Conservation (phyloP, 1,284 basidiomycete genomes). For the Apiotrichum sp. region DNA sequence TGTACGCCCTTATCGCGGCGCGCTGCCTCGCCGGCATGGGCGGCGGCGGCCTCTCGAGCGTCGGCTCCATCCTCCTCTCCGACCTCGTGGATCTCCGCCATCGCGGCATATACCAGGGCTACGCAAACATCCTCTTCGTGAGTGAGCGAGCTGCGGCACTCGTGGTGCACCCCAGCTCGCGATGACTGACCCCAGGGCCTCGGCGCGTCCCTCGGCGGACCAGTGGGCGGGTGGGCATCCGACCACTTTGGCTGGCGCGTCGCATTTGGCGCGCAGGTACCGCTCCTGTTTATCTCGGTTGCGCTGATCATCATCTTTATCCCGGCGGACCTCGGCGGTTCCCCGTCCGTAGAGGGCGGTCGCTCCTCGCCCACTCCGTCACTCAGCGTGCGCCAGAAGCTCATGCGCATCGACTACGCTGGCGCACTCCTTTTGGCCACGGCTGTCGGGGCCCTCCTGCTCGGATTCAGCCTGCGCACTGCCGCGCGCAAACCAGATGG, state of each 20-base stretch:
- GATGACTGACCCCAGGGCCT: conserved; percentile 40
- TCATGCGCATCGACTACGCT: conserved; percentile 72
- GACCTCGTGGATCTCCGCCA: conserved; percentile 61
- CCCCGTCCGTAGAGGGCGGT: too few relatives aligned
- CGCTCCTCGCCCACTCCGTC: too few relatives aligned
- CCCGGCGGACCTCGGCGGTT: background rate
- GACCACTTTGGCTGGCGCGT: conserved; percentile 69
- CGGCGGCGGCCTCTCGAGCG: conserved; percentile 61
- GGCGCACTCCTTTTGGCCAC: conserved; percentile 72
- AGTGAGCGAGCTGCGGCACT: conserved; percentile 5
- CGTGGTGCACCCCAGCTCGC: too few relatives aligned
- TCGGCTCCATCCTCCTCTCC: conserved; percentile 38
- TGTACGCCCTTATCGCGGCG: conserved; percentile 72
- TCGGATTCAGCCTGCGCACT: conserved; percentile 70
- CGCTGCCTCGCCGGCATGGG: conserved; percentile 83
- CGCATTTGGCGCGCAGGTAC: conserved; percentile 62
- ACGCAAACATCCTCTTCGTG: conserved; percentile 65
- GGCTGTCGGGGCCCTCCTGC: conserved; percentile 64
- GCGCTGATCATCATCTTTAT: background rate
- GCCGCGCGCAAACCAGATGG: background rate
- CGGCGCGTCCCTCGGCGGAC: conserved; percentile 59
- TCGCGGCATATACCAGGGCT: conserved; percentile 79
- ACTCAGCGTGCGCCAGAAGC: conserved; percentile 50
- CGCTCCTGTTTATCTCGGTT: conserved; percentile 54
- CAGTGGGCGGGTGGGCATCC: conserved; percentile 79